phyloP scores from a whole-genome alignment of 2,329 filamentous ascomycete species.

The Penicillium sp. region DNA sequence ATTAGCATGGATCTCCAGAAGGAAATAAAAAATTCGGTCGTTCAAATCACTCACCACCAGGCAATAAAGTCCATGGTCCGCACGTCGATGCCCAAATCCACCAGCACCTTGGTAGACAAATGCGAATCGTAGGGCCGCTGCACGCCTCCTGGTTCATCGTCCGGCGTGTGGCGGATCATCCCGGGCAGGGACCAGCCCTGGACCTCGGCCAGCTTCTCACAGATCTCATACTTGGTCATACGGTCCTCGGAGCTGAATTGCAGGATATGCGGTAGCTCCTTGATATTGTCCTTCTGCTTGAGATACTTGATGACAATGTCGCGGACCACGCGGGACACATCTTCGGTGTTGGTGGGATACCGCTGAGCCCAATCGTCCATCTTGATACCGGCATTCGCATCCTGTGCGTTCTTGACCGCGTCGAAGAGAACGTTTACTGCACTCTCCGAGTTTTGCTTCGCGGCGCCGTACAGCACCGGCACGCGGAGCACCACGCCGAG shows the following conservation, averaged over 20 bases:
- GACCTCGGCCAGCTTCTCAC: slow-evolving; percentile 74
- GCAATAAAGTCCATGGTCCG: slow-evolving; percentile 72
- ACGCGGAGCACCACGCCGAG: slow-evolving; percentile 74
- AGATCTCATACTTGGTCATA: slow-evolving; percentile 90
- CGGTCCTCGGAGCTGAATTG: slow-evolving; percentile 87
- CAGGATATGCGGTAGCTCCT: slow-evolving; percentile 67
- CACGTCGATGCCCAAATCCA: slow-evolving; percentile 74
- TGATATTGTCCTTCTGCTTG: slow-evolving; percentile 51
- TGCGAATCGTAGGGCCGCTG: slow-evolving; percentile 88
- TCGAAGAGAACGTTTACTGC: slow-evolving; percentile 83
- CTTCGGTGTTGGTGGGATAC: slow-evolving; percentile 87
- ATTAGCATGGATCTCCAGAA: slow-evolving; percentile 18
- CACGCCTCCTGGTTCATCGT: slow-evolving; percentile 71
- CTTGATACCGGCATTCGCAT: slow-evolving; percentile 62
- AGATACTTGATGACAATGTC: slow-evolving; percentile 75
- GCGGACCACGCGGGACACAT: slow-evolving; percentile 76
- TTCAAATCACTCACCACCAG: slow-evolving; percentile 68
- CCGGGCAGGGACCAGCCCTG: slow-evolving; percentile 72
- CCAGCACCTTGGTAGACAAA: slow-evolving; percentile 73
- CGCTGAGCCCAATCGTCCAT: slow-evolving; percentile 87
- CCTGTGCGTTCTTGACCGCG: slow-evolving; percentile 72
- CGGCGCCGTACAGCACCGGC: slow-evolving; percentile 81
- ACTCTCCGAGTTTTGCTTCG: slow-evolving; percentile 71
- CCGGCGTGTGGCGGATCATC: slow-evolving; percentile 68
- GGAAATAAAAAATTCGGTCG: neutral